phyloP scores from a whole-genome alignment of 345 rosid species.

The Rhodamnia rubescens region DNA sequence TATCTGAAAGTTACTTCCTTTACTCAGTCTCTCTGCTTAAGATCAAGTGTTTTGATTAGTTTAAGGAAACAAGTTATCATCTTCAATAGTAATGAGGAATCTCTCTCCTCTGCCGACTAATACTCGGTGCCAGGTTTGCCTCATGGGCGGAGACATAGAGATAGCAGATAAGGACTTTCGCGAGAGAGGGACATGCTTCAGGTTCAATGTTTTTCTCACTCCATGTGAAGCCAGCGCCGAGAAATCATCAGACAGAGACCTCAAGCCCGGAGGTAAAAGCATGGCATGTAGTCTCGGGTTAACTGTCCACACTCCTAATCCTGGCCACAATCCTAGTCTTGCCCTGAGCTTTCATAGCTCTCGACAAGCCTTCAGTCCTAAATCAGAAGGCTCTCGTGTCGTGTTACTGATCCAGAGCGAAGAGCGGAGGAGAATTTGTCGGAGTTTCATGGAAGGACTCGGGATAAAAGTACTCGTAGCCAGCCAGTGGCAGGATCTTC shows the following conservation, averaged over 20 bases:
- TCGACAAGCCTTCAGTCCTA: slow-evolving; percentile 29
- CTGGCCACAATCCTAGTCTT: slow-evolving; percentile 14
- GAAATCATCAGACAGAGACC: slow-evolving; percentile 12
- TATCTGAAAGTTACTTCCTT: not conserved
- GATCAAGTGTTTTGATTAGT: not conserved
- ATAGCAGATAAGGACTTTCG: slow-evolving; percentile 47
- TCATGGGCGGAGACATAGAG: slow-evolving; percentile 81
- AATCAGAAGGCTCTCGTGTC: slow-evolving; percentile 42
- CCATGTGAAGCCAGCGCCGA: not conserved
- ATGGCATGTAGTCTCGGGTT: slow-evolving; percentile 5
- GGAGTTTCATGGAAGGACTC: slow-evolving; percentile 31
- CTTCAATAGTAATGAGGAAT: not conserved
- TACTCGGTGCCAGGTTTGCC: slow-evolving; percentile 35
- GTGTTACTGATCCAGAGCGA: slow-evolving; percentile 42
- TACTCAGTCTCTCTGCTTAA: not conserved
- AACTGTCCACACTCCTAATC: not conserved
- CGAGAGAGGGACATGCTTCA: slow-evolving; percentile 70
- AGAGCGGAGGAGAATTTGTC: slow-evolving; percentile 36
- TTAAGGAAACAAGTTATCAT: not conserved
- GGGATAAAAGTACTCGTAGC: slow-evolving; percentile 43
- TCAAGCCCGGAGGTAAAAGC: not conserved
- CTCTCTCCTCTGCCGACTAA: not conserved
- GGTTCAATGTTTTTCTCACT: slow-evolving; percentile 43
- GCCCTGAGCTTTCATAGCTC: slow-evolving; percentile 19
- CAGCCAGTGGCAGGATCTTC: slow-evolving; percentile 31